Base-by-base conservation (phyloP, 176 grass and related monocot species). In the Tuctoria greenei region DNA sequence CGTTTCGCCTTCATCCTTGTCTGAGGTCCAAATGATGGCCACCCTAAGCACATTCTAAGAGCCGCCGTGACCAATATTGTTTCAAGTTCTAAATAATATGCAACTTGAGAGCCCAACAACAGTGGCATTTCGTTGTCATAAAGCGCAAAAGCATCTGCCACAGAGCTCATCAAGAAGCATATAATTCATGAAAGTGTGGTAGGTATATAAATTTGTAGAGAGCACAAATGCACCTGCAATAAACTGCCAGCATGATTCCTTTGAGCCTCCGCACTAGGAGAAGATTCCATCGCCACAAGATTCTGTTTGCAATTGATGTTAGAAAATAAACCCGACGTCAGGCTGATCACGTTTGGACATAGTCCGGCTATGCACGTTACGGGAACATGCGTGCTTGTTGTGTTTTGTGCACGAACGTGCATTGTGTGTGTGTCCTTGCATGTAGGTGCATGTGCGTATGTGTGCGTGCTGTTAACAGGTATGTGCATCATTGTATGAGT, bases 201-300 rank as follows among this genome's bases (percentile, higher is more conserved):
- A 42, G 24, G 25, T 27, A 39, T 2, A 26, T 10, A 52, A 21
- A 38, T 40, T 39, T 7, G n/a, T 20, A 9, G 36, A 14, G 37
- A 84, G 82, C 46, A 85, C 49, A 49, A 64, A 66, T 17, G 54
- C 58, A 5, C 24, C 39, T 59, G 16, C 49, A 61, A n/a, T 27
- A 49, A 63, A 49, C 58, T 73, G 27, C 17, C 31, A 31, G 31
- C 28, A n/a, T 46, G 20, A 79, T 79, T 85, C 83, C 28, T 21
- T 84, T 56, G 20, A 23, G 38, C 67, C 3, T 44, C 57, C 18
- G 10, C 47, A 49, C 14, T 39, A 2, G 10, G 23, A 8, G 52
- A 68, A 85, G 75, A 79, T 79, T 73, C 75, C 74, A 21, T 38
- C 42, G 15, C 20, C 0, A 15, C 61, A 59, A 79, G 68, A 73